Conservation (phyloP, 352 stramenopile species). For the Phytophthora lateralis region DNA sequence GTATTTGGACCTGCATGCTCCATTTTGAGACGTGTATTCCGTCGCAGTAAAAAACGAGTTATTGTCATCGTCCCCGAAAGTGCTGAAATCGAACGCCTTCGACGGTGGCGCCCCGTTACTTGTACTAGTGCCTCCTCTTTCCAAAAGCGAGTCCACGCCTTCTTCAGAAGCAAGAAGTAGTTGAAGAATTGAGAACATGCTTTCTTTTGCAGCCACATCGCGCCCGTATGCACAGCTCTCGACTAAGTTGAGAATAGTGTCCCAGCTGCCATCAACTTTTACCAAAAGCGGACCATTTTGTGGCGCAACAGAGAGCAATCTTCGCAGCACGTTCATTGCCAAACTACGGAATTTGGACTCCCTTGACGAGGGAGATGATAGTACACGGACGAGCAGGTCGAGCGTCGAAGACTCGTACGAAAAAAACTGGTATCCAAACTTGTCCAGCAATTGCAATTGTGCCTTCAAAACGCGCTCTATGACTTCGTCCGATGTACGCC, state of each 20-base stretch:
- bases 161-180: conserved; percentile 56
- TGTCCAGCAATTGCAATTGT: conserved; percentile 66
- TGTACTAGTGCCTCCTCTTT: conserved; percentile 1
- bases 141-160: conserved; percentile 49
- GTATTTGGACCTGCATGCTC: conserved; percentile 35
- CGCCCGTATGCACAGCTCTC: conserved; percentile 49
- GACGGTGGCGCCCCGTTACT: conserved; percentile 13
- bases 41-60: conserved; percentile 60
- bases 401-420: conserved; percentile 76
- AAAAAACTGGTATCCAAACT: conserved; percentile 82
- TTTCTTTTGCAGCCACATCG: conserved; percentile 50
- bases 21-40: conserved; percentile 51
- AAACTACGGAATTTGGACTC: conserved; percentile 34
- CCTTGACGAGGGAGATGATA: conserved; percentile 21
- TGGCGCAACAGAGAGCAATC: conserved; percentile 46
- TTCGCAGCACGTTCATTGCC: conserved; percentile 44
- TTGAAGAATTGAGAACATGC: conserved; percentile 58
- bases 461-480: conserved; percentile 72
- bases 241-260: conserved; percentile 50
- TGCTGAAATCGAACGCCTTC: conserved; percentile 45
- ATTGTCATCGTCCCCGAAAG: conserved; percentile 50
- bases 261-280: conserved; percentile 52
- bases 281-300: conserved; percentile 57
- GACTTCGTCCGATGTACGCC: conserved; percentile 69
- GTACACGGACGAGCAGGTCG: conserved; percentile 49